A percentile compares a stretch with the other conserved stretches of the same genome.
Evolutionary conservation across 345 rosid species (phyloP).

Genomic region (Garcia nutans): DNA sequence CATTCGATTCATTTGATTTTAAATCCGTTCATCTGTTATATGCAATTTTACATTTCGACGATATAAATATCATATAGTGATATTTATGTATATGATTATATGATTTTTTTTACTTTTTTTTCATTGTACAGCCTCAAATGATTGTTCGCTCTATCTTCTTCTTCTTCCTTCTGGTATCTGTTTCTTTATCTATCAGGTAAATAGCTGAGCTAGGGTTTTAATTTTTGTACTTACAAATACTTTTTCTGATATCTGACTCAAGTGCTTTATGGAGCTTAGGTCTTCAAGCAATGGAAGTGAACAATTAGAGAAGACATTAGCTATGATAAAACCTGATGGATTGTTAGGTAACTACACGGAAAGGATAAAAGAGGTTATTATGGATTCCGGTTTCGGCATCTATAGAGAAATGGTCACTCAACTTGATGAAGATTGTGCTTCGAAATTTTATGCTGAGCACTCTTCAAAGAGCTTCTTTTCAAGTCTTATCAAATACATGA

Average conservation of each 20-base stretch:
- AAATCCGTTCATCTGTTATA: neutral
- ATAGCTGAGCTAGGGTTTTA: conserved; percentile 2
- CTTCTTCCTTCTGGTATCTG: conserved; percentile 15
- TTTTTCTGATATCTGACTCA: neutral
- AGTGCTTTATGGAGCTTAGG: conserved; percentile 27
- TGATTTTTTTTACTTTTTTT: neutral
- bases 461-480: conserved; percentile 59
- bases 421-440: conserved; percentile 54
- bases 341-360: conserved; percentile 59
- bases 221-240: neutral
- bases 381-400: conserved; percentile 55
- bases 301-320: conserved; percentile 59
- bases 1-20: neutral
- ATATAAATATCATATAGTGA: neutral
- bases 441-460: conserved; percentile 71
- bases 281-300: conserved; percentile 35
- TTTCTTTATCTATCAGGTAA: conserved; percentile 19
- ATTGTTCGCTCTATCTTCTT: conserved; percentile 4
- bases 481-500: conserved; percentile 68
- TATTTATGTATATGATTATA: neutral
- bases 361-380: conserved; percentile 43
- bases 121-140: conserved; percentile 13
- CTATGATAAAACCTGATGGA: conserved; percentile 86
- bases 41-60: neutral
- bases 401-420: conserved; percentile 45